Evolutionary conservation across 2,329 filamentous ascomycete species (phyloP), one percentile per base, ranked within the genome.

Genomic region (Byssoonygena ceratinophila): DNA sequence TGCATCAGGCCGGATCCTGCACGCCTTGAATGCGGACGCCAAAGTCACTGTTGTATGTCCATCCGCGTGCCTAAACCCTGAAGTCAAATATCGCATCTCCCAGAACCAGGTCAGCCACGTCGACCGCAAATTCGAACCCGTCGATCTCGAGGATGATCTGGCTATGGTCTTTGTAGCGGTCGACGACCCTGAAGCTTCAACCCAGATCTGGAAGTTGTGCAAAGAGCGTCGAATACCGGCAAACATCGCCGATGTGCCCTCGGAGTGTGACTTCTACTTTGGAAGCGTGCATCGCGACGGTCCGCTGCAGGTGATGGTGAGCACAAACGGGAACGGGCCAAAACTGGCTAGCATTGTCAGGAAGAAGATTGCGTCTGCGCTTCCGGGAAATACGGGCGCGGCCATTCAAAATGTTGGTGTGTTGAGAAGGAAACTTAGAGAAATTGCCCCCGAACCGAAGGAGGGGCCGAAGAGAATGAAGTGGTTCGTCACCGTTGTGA

Each of bases 191-290:
- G 85, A 82, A 45, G 90, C 89, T n/a, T 96, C 89, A 0, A 84
- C 87, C 0, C 77, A 80, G 57, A 88, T 98, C 65, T 98, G 89
- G 86, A 91, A 91, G 66, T 77, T 95, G 22, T 97, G 91, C 77
- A 91, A 94, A 68, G 79, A 88, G 66, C 79, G 76, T 55, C 82
- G 82, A 55, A 86, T 97, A 58, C 82, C 89, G 4, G 90, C 89
- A 53, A 98, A 98, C 69, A 95, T 98, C 59, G 92, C 92, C 59
- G 92, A 98, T 66, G 92, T 98, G 2, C 92, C 92, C 0, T 80
- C 88, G 0, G 92, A 98, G 68, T 98, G 92, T 70, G 92, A 98
- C 65, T 98, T 98, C 66, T 98, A 96, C 76, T 98, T 98, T 72
- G 92, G 92, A 57, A 92, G 86, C 66, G 84, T 96, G 36, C 87